These are phyloP conservation scores for Immersiporthe knoxdaviesiana DNA, from an alignment of 2,329 filamentous ascomycete genomes.

Conservation along the genomic window DNA sequence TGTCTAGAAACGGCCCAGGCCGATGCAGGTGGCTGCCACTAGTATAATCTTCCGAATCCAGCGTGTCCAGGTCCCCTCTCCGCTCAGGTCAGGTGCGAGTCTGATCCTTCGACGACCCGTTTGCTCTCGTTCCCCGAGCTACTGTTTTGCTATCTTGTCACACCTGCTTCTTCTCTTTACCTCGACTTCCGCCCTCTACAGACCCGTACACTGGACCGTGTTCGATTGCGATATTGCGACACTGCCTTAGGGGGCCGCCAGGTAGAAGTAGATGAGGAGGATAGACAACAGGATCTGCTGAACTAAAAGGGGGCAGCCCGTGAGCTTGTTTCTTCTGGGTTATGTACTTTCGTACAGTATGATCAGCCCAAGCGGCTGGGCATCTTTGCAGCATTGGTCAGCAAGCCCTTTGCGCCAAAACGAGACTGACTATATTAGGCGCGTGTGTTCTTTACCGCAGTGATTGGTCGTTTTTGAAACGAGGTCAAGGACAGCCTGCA, in stretches of 20 bases:
- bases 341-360: neutral
- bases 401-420: neutral
- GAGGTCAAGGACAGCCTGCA: neutral
- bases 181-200: neutral
- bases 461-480: neutral
- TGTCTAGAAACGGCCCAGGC: neutral
- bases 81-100: neutral
- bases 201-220: neutral
- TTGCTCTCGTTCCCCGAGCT: neutral
- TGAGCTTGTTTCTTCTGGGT: neutral
- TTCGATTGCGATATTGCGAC: neutral
- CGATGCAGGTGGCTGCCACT: conserved; percentile 5
- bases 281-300: neutral
- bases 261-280: no score
- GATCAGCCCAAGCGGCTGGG: neutral
- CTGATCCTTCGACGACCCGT: neutral
- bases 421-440: neutral
- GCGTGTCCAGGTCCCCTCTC: neutral
- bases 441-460: neutral
- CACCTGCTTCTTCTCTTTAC: neutral
- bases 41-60: neutral
- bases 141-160: neutral
- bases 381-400: no score
- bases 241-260: no score
- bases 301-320: neutral